Percentiles rank a stretch among this genome's conserved stretches.
phyloP scores from a whole-genome alignment of 768 basidiomycete genomes.

The Sistotremastrum suecicum region DNA sequence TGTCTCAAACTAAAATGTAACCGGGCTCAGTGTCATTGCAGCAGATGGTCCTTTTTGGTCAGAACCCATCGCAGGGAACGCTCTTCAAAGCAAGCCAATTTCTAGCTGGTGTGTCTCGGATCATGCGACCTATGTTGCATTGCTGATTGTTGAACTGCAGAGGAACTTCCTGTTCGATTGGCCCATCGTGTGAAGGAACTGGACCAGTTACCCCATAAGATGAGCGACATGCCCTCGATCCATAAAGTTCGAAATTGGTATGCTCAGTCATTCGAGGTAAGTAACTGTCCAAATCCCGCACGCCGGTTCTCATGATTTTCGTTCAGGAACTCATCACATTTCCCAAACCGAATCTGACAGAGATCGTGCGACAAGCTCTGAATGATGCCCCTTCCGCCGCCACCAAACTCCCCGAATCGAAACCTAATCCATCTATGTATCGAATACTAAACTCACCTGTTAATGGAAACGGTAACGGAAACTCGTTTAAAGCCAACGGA shows the following conservation, averaged over 20 bases:
- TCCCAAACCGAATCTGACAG: slow-evolving; percentile 58
- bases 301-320: neutral
- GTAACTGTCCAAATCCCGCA: slow-evolving; percentile 13
- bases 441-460: slow-evolving; percentile 21
- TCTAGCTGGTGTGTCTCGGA: slow-evolving; percentile 46
- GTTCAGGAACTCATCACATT: slow-evolving; percentile 79
- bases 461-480: slow-evolving; percentile 23
- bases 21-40: slow-evolving; percentile 64
- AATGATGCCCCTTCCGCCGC: slow-evolving; percentile 34
- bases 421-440: slow-evolving; percentile 65
- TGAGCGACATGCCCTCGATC: slow-evolving; percentile 85
- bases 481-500: slow-evolving; percentile 23
- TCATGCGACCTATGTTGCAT: slow-evolving; percentile 7
- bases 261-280: slow-evolving; percentile 92
- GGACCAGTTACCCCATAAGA: slow-evolving; percentile 82
- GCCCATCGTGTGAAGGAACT: slow-evolving; percentile 95
- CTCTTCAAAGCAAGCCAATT: slow-evolving; percentile 87
- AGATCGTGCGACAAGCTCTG: slow-evolving; percentile 53
- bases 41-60: slow-evolving; percentile 97
- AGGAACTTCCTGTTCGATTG: slow-evolving; percentile 89
- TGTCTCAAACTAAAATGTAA: neutral
- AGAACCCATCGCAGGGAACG: slow-evolving; percentile 90
- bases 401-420: slow-evolving; percentile 49
- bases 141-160: slow-evolving; percentile 23
- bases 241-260: slow-evolving; percentile 97